A percentile compares a stretch with the other conserved stretches of the same genome.
phyloP scores from a whole-genome alignment of 306 rosid species.

The Vicia villosa region DNA sequence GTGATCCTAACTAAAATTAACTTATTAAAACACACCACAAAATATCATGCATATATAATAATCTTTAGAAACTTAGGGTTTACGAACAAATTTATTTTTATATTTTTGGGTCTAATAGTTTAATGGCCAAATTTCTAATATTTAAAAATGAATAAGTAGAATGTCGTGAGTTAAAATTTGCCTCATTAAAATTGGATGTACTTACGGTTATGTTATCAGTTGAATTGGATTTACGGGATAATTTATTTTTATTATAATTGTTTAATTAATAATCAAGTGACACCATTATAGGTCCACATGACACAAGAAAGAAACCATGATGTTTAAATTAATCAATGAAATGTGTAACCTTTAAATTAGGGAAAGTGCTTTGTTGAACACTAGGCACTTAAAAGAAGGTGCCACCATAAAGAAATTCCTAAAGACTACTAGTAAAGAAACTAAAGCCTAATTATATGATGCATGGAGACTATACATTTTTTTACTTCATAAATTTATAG shows the following conservation, averaged over 20 bases:
- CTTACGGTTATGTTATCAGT: no score
- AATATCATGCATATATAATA: no score
- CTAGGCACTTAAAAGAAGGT: constrained; percentile 47
- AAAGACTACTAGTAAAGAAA: constrained; percentile 32
- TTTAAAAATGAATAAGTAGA: no score
- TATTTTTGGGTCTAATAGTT: no score
- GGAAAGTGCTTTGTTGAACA: constrained; percentile 52
- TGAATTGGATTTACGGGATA: no score
- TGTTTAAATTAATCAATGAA: constrained; percentile 33
- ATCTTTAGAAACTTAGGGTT: no score
- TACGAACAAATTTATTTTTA: no score
- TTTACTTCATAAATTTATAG: constrained; percentile 26
- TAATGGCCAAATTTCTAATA: no score
- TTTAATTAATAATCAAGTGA: neutral
- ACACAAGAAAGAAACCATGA: neutral
- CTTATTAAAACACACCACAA: neutral
- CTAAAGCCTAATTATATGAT: constrained; percentile 42
- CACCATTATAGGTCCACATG: constrained; percentile 36
- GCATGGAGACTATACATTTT: constrained; percentile 39
- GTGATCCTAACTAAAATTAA: constrained; percentile 25
- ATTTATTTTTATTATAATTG: neutral
- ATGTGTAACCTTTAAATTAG: constrained; percentile 37
- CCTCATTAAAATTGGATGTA: no score
- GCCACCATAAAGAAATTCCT: constrained; percentile 41
- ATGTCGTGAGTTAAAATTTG: no score